A percentile compares a stretch with the other conserved stretches of the same genome.
Conservation (phyloP, 345 rosid species). For the Capsella bursapastoris region DNA sequence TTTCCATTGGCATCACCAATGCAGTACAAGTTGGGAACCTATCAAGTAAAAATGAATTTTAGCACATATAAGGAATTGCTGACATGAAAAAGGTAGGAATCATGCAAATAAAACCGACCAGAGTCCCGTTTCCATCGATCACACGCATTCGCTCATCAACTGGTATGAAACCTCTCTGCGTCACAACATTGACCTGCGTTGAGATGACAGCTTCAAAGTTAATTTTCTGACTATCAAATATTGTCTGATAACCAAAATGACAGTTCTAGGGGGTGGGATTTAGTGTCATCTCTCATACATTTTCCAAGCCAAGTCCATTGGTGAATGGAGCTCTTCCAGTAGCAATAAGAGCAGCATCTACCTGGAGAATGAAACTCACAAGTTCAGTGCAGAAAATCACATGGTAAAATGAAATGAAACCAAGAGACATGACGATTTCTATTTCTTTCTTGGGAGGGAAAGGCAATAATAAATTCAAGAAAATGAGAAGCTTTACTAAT, state of each 20-base stretch:
- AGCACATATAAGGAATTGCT: background rate
- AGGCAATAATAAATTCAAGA: background rate
- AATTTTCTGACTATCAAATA: conserved; percentile 12
- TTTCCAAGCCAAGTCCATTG: conserved; percentile 94
- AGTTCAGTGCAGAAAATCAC: conserved; percentile 16
- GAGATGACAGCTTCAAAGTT: conserved; percentile 25
- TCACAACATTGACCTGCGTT: conserved; percentile 81
- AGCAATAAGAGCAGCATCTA: conserved; percentile 97
- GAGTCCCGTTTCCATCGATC: conserved; percentile 75
- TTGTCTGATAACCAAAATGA: conserved; percentile 4
- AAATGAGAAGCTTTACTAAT: background rate
- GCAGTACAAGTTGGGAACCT: conserved; percentile 93
- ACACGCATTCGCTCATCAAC: conserved; percentile 92
- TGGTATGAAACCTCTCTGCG: conserved; percentile 90
- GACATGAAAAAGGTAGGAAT: background rate
- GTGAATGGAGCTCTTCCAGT: conserved; percentile 99
- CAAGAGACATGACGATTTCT: background rate
- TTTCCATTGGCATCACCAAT: conserved; percentile 98
- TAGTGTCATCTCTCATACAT: conserved; percentile 53
- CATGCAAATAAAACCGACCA: conserved; percentile 53
- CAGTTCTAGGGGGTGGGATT: background rate
- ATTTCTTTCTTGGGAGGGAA: background rate
- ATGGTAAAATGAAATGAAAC: conserved; percentile 8
- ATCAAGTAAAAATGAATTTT: conserved; percentile 29
- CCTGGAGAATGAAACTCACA: conserved; percentile 52